phyloP scores from a whole-genome alignment of 495 filamentous ascomycete species.

The Talaromyces nanjingensis region DNA sequence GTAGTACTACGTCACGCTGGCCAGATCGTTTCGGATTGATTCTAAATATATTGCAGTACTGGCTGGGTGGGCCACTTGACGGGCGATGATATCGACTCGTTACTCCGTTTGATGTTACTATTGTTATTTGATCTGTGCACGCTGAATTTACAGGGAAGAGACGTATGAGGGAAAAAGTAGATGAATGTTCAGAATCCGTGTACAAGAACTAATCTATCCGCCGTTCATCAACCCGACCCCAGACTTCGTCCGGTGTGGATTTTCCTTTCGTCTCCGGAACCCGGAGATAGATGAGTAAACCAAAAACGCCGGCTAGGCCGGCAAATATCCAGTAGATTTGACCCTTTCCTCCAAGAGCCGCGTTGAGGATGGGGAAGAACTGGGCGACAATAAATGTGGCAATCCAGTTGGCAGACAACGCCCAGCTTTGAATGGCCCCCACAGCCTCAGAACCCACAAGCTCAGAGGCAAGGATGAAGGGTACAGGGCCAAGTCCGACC shows the following conservation, averaged over 20 bases:
- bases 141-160: neutral
- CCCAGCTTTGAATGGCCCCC: slow-evolving; percentile 79
- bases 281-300: slow-evolving; percentile 55
- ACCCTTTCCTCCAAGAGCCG: slow-evolving; percentile 63
- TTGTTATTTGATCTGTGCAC: neutral
- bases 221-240: slow-evolving; percentile 52
- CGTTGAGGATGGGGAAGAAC: slow-evolving; percentile 84
- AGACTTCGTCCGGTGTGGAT: slow-evolving; percentile 76
- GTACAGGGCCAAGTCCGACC: slow-evolving; percentile 86
- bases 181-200: neutral
- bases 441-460: slow-evolving; percentile 84
- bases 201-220: slow-evolving; percentile 2
- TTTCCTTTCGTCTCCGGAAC: slow-evolving; percentile 86
- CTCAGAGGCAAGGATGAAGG: slow-evolving; percentile 87
- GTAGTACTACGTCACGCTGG: neutral
- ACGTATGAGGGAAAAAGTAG: neutral
- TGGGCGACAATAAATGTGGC: slow-evolving; percentile 89
- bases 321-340: slow-evolving; percentile 87
- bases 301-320: slow-evolving; percentile 57
- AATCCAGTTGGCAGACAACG: slow-evolving; percentile 79
- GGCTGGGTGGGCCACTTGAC: neutral
- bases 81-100: neutral
- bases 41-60: neutral
- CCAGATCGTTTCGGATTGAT: neutral
- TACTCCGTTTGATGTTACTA: neutral